phyloP scores from a whole-genome alignment of 306 rosid species.

The Sphenostylis stenocarpa region DNA sequence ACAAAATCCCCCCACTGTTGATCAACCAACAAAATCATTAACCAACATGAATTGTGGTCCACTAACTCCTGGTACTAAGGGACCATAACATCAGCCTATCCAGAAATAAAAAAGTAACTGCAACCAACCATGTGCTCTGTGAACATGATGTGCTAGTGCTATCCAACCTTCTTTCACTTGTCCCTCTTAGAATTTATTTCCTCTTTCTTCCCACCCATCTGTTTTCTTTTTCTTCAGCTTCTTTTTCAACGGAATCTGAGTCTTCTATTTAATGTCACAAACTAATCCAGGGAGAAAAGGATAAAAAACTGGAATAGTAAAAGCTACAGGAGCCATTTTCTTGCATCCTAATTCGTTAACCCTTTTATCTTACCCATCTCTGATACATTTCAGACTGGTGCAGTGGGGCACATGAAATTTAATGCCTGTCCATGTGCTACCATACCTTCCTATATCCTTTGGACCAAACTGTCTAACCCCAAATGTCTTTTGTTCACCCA shows the following conservation, averaged over 20 bases:
- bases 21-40: slow-evolving; percentile 32
- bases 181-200: slow-evolving; percentile 22
- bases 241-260: slow-evolving; percentile 2
- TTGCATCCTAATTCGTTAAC: slow-evolving; percentile 17
- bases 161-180: slow-evolving; percentile 25
- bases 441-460: slow-evolving; percentile 23
- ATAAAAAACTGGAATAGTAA: background rate
- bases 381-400: background rate
- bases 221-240: background rate
- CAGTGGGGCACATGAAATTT: slow-evolving; percentile 38
- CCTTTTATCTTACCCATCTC: background rate
- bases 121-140: slow-evolving; percentile 37
- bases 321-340: slow-evolving; percentile 17
- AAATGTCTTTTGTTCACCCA: background rate
- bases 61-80: slow-evolving; percentile 6
- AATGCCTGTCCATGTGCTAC: slow-evolving; percentile 31
- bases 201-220: slow-evolving; percentile 17
- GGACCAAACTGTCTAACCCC: slow-evolving; percentile 34
- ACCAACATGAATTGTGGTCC: slow-evolving; percentile 28
- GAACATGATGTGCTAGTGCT: slow-evolving; percentile 23
- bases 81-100: slow-evolving; percentile 16
- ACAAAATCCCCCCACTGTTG: slow-evolving; percentile 5
- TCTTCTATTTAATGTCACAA: slow-evolving; percentile 28
- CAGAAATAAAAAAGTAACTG: slow-evolving; percentile 10
- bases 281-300: slow-evolving; percentile 10